Conservation (phyloP, 345 rosid species). For the Eucalyptus microcorys region DNA sequence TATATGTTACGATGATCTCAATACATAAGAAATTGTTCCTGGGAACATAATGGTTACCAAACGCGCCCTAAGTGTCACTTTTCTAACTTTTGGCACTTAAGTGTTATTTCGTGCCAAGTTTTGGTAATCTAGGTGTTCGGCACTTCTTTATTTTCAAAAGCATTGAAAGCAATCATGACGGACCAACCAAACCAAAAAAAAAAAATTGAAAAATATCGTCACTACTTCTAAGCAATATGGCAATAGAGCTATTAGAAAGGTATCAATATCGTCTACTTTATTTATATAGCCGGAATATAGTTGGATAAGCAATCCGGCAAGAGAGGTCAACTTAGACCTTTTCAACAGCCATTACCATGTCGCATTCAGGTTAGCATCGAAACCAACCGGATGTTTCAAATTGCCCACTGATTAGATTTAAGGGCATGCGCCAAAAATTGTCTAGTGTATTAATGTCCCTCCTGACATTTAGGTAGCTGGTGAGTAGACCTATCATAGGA, state of each 20-base stretch:
- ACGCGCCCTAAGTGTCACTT: no score
- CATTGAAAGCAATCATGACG: background rate
- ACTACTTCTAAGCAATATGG: background rate
- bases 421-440: background rate
- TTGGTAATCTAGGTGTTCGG: no score
- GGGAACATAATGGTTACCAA: fast-evolving
- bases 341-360: background rate
- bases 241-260: background rate
- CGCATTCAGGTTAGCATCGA: background rate
- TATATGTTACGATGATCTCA: no score
- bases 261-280: background rate
- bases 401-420: background rate
- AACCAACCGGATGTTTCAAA: background rate
- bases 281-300: background rate
- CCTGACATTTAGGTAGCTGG: background rate
- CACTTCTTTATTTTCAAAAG: background rate
- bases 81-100: no score
- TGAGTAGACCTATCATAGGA: background rate
- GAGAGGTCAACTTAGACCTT: background rate
- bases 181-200: background rate
- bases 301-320: background rate
- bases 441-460: background rate
- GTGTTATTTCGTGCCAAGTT: no score
- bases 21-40: fast-evolving
- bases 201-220: background rate